phyloP scores from a whole-genome alignment of 441 rosid genomes.

The Eutrema salsugineum region DNA sequence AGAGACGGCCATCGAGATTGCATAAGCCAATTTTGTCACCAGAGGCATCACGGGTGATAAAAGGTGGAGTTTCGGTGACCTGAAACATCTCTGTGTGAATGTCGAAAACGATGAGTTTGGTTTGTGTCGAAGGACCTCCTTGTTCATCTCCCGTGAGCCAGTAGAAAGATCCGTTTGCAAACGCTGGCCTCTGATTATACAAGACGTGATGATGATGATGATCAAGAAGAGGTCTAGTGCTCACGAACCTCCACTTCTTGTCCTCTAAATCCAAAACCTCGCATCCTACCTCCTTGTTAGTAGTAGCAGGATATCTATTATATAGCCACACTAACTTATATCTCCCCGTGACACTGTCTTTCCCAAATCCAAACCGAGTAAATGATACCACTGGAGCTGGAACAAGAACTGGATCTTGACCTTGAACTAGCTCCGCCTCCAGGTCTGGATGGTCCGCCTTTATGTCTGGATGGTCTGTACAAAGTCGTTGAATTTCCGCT shows the following conservation, averaged over 20 bases:
- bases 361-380: conserved; percentile 7
- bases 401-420: not conserved
- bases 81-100: not conserved
- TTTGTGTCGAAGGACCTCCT: not conserved
- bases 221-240: not conserved
- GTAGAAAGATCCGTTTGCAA: conserved; percentile 13
- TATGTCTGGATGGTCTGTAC: not conserved
- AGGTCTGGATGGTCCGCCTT: not conserved
- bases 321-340: not conserved
- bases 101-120: conserved; percentile 12
- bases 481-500: not conserved
- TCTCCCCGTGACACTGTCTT: not conserved
- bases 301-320: not conserved
- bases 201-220: not conserved
- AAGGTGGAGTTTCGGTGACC: not conserved
- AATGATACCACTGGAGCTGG: not conserved
- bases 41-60: not conserved
- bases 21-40: not conserved
- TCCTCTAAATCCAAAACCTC: conserved; percentile 7
- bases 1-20: conserved; percentile 10
- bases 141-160: not conserved
- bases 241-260: not conserved
- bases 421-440: not conserved
- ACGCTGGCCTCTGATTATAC: not conserved
- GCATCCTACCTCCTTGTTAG: not conserved